Conservation (phyloP, 2,329 filamentous ascomycete species). For the Aspergillus fructus region DNA sequence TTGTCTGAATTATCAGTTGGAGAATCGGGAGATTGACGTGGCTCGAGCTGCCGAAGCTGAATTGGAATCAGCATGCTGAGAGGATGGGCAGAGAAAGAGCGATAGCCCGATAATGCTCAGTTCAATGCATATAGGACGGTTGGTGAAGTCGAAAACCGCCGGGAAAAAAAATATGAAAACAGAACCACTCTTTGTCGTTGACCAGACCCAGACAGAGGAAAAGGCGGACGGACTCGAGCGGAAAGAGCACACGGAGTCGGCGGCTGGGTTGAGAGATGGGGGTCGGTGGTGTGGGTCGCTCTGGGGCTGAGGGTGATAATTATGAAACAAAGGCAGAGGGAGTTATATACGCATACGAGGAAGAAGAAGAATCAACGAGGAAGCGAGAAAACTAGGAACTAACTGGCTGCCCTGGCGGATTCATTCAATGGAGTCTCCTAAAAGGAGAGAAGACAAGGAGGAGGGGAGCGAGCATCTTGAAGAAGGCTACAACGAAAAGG, state of each 20-base stretch:
- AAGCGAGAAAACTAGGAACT: background rate
- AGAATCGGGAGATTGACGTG: constrained; percentile 14
- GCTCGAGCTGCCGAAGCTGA: constrained; percentile 17
- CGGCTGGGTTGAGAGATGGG: constrained; percentile 7
- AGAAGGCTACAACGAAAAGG: background rate
- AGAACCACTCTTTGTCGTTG: background rate
- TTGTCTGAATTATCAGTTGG: background rate
- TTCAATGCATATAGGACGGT: constrained; percentile 1
- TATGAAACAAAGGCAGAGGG: background rate
- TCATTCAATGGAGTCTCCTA: background rate
- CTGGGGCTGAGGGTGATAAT: background rate
- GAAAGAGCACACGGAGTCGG: background rate
- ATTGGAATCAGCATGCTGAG: constrained; percentile 23
- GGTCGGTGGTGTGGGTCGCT: constrained; percentile 3
- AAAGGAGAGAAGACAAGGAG: background rate
- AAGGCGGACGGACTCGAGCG: constrained; percentile 3
- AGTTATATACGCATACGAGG: background rate
- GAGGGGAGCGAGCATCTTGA: background rate
- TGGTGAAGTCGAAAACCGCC: background rate
- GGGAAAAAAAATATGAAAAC: background rate
- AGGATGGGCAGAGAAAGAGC: constrained; percentile 10
- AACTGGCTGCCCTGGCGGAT: background rate
- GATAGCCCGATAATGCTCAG: constrained; percentile 10
- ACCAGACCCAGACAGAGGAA: background rate
- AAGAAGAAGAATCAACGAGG: background rate